Base-by-base conservation (phyloP, 2,329 filamentous ascomycete genomes). In the Coccinonectria pachysandricola region DNA sequence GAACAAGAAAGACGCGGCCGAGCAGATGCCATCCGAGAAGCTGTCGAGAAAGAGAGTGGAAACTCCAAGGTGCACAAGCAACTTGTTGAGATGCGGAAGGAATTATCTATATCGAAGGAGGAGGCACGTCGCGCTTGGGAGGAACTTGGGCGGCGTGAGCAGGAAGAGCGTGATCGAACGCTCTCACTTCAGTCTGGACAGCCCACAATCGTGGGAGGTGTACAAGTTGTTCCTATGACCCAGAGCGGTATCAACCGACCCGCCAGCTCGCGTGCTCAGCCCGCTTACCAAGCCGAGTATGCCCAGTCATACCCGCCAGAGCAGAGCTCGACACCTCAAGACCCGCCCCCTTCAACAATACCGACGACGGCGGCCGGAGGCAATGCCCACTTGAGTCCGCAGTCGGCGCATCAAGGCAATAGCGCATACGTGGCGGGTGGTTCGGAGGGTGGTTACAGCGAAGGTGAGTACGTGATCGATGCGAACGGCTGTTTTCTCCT, bases 91-190 rank as follows among this genome's bases (percentile, higher is more conserved):
- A 86, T 94, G 80, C 80, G 81, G 43, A 83, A 91, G 37, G 91
- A 98, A 56, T 65, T 96, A 19, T 73, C 81, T 45, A 98, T 98
- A 35, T 92, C 87, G 19, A 95, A 94, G 49, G 88, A 95, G 43
- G 91, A 98, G 56, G 88, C 91, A 7, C 76, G 88, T 18, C 75
- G 91, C 31, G 91, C 91, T 2, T 98, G 91, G 91, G 91, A 98
- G 59, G 91, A 96, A 55, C 72, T 98, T 2, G 91, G 91, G 13
- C 73, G 88, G 26, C 75, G 86, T 26, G 91, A 96, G 54, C 85
- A 95, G 49, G 84, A 92, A 55, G 88, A 95, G 54, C 75, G 88
- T 5, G 87, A 95, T 37, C 73, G 84, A 23, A 91, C 83, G 2
- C 68, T 75, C 15, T 86, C 84, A n/a, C 63, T 98, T 13, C 78